These are phyloP conservation scores for Cucumis sativus DNA, from an alignment of 306 rosid species.

Conservation along the genomic window DNA sequence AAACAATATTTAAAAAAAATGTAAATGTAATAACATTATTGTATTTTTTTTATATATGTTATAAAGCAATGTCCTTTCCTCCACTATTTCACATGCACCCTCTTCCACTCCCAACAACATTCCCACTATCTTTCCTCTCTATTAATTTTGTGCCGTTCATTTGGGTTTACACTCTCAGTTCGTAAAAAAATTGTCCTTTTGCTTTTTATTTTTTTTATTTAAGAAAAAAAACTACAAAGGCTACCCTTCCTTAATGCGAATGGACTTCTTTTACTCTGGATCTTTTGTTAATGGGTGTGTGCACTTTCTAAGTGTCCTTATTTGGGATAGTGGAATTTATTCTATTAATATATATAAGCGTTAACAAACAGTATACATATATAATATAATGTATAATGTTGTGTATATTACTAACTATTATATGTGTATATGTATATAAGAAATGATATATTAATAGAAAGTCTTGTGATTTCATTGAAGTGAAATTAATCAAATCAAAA, in stretches of 20 bases:
- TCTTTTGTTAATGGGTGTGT: not conserved
- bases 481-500: not conserved
- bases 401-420: too few species aligned
- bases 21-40: not conserved
- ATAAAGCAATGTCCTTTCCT: conserved; percentile 6
- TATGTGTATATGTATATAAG: too few species aligned
- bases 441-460: not conserved
- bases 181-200: not conserved
- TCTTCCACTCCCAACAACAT: conserved; percentile 18
- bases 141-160: not conserved
- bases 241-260: not conserved
- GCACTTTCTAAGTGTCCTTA: not conserved
- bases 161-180: not conserved
- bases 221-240: not conserved
- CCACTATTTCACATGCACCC: conserved; percentile 15
- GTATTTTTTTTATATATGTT: not conserved
- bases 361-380: not conserved
- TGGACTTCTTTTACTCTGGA: not conserved
- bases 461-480: not conserved
- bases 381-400: too few species aligned
- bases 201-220: not conserved
- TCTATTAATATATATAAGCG: not conserved
- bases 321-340: not conserved
- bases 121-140: conserved; percentile 11
- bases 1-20: too few species aligned